A percentile compares a stretch with the other conserved stretches of the same genome.
Conservation (phyloP, 2,329 filamentous ascomycete species). For the Xylariomycetidae sp. region DNA sequence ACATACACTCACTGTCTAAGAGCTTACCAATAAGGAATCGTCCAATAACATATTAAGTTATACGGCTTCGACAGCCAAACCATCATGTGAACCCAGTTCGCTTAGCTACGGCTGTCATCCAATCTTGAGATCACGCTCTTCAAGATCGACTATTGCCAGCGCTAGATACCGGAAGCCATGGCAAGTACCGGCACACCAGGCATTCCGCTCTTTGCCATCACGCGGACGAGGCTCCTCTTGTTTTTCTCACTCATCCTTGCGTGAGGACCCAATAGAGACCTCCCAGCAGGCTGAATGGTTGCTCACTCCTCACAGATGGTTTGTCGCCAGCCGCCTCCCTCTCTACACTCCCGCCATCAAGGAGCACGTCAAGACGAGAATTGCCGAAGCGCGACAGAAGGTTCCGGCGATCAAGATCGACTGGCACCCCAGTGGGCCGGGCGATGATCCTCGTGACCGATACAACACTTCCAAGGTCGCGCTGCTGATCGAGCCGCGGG, state of each 20-base stretch:
- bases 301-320: slow-evolving; percentile 43
- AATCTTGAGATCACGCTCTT: too few species aligned
- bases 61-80: too few species aligned
- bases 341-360: slow-evolving; percentile 38
- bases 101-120: too few species aligned
- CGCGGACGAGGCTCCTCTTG: slow-evolving; percentile 30
- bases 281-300: background rate
- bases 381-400: slow-evolving; percentile 34
- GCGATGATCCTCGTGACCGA: slow-evolving; percentile 21
- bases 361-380: slow-evolving; percentile 29
- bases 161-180: too few species aligned
- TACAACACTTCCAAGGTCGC: slow-evolving; percentile 46
- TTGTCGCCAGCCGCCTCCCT: slow-evolving; percentile 37
- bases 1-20: too few species aligned
- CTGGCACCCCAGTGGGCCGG: slow-evolving; percentile 5
- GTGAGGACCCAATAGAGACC: slow-evolving; percentile 24
- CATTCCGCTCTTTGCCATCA: slow-evolving; percentile 23
- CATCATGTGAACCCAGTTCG: too few species aligned
- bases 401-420: slow-evolving; percentile 6
- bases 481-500: slow-evolving; percentile 44
- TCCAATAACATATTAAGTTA: too few species aligned
- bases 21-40: too few species aligned
- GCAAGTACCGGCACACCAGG: slow-evolving; percentile 2
- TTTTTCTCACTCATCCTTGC: slow-evolving; percentile 30
- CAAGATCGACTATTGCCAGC: too few species aligned